Evolutionary conservation across 2,329 filamentous ascomycete species (phyloP).

Genomic region (Fusarium musae): DNA sequence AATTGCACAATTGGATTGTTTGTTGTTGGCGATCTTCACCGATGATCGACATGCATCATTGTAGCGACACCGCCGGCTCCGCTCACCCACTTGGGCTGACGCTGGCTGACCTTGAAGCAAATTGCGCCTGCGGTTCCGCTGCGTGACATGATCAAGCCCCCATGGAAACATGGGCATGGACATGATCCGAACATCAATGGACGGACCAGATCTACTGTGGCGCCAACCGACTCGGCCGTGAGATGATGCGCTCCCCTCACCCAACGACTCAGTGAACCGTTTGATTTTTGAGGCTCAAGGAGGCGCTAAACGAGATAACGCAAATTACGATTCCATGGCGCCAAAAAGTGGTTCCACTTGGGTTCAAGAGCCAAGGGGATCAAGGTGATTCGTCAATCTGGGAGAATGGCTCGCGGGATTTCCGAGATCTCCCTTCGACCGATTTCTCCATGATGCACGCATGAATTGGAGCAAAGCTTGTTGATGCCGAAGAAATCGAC

Average conservation of each 20-base stretch:
- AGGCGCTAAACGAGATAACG: constrained; percentile 12
- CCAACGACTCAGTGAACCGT: not conserved
- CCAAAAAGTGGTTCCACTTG: not conserved
- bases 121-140: constrained; percentile 29
- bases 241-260: not conserved
- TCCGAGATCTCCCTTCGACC: constrained; percentile 22
- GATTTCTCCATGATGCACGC: not conserved
- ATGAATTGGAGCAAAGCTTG: not conserved
- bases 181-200: constrained; percentile 2
- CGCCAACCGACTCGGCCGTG: constrained; percentile 1
- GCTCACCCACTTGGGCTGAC: constrained; percentile 1
- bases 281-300: constrained; percentile 29
- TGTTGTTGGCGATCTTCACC: not conserved
- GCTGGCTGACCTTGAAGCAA: not conserved
- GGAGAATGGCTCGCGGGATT: not conserved
- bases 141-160: not conserved
- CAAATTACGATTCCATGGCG: constrained; percentile 14
- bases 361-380: not conserved
- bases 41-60: constrained; percentile 5
- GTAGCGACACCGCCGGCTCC: not conserved
- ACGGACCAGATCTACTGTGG: constrained; percentile 10
- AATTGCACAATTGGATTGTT: not conserved
- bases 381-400: constrained; percentile 6
- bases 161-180: not conserved
- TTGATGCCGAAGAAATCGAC: not conserved